Evolutionary conservation across 108 stramenopile species (phyloP).

Genomic region (Halocafeteria seosinensis): DNA sequence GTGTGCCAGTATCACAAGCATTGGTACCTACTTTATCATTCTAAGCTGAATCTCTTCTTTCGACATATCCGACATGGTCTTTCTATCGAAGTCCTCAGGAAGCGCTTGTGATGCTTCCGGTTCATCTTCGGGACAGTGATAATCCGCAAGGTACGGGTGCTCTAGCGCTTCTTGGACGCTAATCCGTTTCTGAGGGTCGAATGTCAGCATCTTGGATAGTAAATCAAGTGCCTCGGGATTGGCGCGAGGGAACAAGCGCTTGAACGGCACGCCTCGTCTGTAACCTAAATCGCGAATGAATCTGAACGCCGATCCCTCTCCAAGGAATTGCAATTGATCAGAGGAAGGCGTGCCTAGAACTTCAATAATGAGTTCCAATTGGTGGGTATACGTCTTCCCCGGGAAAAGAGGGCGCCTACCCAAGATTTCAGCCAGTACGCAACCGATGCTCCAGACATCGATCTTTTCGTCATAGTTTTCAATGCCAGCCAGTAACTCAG

Average conservation of each 20-base stretch:
- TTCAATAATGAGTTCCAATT: constrained; percentile 37
- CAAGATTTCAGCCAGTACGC: constrained; percentile 30
- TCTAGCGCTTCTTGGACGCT: constrained; percentile 42
- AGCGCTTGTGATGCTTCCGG: too few species aligned
- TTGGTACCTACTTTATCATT: too few species aligned
- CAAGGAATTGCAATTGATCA: constrained; percentile 26
- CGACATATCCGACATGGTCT: too few species aligned
- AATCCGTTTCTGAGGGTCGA: constrained; percentile 50
- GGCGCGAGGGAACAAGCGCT: constrained; percentile 15
- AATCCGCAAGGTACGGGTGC: constrained; percentile 59
- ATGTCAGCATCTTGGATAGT: constrained; percentile 43
- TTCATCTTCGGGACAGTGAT: too few species aligned
- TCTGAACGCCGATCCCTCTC: constrained; percentile 13
- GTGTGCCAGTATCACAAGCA: too few species aligned
- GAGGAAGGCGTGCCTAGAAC: constrained; percentile 25
- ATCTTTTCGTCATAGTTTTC: constrained; percentile 18
- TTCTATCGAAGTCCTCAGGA: too few species aligned
- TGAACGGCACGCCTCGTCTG: not conserved
- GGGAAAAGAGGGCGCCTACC: constrained; percentile 20
- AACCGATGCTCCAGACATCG: constrained; percentile 31
- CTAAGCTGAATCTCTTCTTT: too few species aligned
- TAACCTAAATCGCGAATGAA: not conserved
- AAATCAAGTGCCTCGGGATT: constrained; percentile 45
- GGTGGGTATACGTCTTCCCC: constrained; percentile 28
- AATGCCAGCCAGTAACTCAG: constrained; percentile 22